phyloP scores from a whole-genome alignment of 176 grass and related monocot genomes.

The Carex littledalei region DNA sequence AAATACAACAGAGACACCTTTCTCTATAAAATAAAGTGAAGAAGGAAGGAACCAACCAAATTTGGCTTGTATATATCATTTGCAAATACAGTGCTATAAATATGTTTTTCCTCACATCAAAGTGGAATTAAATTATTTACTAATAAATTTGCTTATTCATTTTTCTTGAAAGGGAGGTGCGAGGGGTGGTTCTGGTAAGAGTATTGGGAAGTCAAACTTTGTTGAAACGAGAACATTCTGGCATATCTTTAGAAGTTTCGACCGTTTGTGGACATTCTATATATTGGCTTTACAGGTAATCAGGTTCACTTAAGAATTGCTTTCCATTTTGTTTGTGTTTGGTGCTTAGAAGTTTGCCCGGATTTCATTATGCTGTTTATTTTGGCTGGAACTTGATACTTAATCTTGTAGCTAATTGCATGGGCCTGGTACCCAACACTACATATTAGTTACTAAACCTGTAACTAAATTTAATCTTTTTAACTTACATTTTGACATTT shows the following conservation, averaged over 20 bases:
- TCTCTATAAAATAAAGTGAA: slow-evolving; percentile 2
- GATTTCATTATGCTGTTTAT: neutral
- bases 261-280: slow-evolving; percentile 99
- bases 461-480: neutral
- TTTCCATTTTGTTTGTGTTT: slow-evolving; percentile 8
- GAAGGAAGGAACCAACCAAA: neutral
- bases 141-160: neutral
- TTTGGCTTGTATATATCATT: neutral
- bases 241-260: slow-evolving; percentile 95
- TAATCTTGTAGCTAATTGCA: neutral
- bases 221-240: slow-evolving; percentile 96
- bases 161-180: slow-evolving; percentile 51
- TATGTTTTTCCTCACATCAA: neutral
- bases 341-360: neutral
- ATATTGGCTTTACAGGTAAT: slow-evolving; percentile 77
- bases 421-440: neutral
- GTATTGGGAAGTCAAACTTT: slow-evolving; percentile 87
- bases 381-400: neutral
- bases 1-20: neutral
- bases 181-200: slow-evolving; percentile 42
- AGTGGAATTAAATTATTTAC: neutral
- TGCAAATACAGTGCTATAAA: slow-evolving; percentile 7
- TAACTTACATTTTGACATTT: neutral
- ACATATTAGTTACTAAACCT: neutral
- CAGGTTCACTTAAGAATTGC: neutral